phyloP scores from a whole-genome alignment of 129 eudicot species.

The Flaveria ramosissima region DNA sequence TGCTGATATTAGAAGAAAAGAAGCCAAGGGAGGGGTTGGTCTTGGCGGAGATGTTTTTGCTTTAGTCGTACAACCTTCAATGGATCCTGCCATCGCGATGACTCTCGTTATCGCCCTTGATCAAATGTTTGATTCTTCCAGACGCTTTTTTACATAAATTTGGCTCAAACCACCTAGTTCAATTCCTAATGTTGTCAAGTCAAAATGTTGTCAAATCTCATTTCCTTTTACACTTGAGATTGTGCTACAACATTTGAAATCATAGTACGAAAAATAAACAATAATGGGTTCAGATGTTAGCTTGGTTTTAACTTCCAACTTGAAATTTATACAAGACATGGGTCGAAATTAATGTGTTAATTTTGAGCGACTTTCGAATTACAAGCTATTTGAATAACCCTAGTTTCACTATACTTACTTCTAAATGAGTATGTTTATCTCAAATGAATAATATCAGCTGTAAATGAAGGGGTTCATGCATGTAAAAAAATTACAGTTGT shows the following conservation, averaged over 20 bases:
- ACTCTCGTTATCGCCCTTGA: conserved; percentile 51
- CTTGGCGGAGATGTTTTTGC: conserved; percentile 50
- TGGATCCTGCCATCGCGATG: conserved; percentile 51
- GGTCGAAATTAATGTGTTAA: no score
- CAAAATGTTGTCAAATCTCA: neutral
- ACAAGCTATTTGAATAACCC: no score
- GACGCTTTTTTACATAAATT: neutral
- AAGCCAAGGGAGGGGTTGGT: conserved; percentile 39
- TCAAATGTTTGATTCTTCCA: conserved; percentile 32
- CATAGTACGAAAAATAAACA: neutral
- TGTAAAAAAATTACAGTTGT: no score
- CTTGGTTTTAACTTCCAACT: no score
- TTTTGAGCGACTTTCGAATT: no score
- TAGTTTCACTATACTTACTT: no score
- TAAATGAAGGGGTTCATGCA: no score
- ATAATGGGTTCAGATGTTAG: neutral
- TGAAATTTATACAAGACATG: no score
- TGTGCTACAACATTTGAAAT: neutral
- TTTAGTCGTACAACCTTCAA: conserved; percentile 32
- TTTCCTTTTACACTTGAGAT: neutral
- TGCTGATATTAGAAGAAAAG: conserved; percentile 49
- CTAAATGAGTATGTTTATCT: no score
- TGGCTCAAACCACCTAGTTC: no score
- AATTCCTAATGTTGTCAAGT: neutral
- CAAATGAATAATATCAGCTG: no score